Conservation (phyloP, 306 rosid species). For the Castanospermum australe region DNA sequence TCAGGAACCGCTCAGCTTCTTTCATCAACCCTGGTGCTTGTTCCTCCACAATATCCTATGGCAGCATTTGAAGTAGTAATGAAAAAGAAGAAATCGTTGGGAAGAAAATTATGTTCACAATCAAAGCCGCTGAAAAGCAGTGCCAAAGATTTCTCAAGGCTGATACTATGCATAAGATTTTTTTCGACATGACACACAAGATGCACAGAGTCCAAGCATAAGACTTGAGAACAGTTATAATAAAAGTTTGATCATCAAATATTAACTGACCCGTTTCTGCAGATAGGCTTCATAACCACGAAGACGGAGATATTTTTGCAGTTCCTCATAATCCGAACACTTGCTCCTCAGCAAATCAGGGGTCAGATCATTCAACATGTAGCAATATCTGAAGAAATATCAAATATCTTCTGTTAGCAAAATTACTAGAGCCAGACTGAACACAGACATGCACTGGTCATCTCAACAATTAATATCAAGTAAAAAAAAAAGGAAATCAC, state of each 20-base stretch:
- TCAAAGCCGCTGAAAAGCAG: not conserved
- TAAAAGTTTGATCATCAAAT: not conserved
- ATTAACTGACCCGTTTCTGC: constrained; percentile 71
- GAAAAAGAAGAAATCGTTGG: not conserved
- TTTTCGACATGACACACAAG: not conserved
- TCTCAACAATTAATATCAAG: not conserved
- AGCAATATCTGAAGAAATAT: constrained; percentile 73
- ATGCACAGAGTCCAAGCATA: not conserved
- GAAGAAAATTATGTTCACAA: not conserved
- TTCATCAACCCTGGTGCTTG: constrained; percentile 89
- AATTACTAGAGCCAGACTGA: constrained; percentile 8
- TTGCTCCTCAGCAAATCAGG: constrained; percentile 69
- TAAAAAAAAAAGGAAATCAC: not conserved
- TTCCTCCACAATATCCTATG: constrained; percentile 69
- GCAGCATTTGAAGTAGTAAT: constrained; percentile 1
- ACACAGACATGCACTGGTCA: constrained; percentile 4
- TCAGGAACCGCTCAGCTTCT: constrained; percentile 91
- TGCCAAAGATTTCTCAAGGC: not conserved
- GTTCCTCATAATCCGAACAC: constrained; percentile 64
- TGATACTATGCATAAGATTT: not conserved
- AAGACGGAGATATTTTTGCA: constrained; percentile 66
- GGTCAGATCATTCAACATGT: constrained; percentile 82
- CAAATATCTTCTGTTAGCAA: constrained; percentile 18
- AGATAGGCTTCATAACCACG: constrained; percentile 87
- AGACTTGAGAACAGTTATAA: not conserved